phyloP scores from a whole-genome alignment of 2,329 filamentous ascomycete species.

The Pestalotiopsis sp. region DNA sequence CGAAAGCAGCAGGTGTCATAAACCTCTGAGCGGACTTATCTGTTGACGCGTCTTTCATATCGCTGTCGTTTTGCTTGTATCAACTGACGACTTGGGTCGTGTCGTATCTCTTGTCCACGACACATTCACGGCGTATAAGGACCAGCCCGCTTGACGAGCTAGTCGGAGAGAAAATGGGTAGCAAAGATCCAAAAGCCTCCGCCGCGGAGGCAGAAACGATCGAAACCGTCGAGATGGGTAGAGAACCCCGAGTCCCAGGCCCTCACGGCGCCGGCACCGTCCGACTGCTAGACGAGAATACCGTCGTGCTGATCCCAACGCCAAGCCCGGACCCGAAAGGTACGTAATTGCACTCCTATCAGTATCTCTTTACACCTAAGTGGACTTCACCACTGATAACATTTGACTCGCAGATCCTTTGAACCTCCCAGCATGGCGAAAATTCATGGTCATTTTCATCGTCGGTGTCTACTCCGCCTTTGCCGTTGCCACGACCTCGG shows the following conservation, averaged over 20 bases:
- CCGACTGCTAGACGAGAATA: conserved; percentile 8
- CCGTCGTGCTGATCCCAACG: conserved; percentile 22
- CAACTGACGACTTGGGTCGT: background rate
- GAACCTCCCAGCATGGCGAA: conserved; percentile 26
- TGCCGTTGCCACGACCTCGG: conserved; percentile 17
- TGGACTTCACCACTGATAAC: background rate
- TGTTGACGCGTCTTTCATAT: background rate
- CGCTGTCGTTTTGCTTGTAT: background rate
- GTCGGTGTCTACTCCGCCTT: conserved; percentile 20
- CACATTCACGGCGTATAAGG: background rate
- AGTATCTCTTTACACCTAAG: background rate
- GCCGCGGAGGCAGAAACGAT: background rate
- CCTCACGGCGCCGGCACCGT: conserved; percentile 8
- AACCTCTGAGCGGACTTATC: background rate
- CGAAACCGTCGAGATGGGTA: background rate
- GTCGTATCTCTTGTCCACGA: background rate
- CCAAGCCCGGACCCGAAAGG: conserved; percentile 23
- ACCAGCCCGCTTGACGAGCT: background rate
- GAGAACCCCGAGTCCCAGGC: background rate
- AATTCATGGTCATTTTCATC: conserved; percentile 21
- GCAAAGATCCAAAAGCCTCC: background rate
- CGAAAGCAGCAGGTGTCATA: background rate
- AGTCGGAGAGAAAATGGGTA: background rate
- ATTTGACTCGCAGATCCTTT: conserved; percentile 21
- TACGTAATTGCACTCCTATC: background rate